phyloP scores from a whole-genome alignment of 495 filamentous ascomycete genomes.

The Aspergillus ellipticus region DNA sequence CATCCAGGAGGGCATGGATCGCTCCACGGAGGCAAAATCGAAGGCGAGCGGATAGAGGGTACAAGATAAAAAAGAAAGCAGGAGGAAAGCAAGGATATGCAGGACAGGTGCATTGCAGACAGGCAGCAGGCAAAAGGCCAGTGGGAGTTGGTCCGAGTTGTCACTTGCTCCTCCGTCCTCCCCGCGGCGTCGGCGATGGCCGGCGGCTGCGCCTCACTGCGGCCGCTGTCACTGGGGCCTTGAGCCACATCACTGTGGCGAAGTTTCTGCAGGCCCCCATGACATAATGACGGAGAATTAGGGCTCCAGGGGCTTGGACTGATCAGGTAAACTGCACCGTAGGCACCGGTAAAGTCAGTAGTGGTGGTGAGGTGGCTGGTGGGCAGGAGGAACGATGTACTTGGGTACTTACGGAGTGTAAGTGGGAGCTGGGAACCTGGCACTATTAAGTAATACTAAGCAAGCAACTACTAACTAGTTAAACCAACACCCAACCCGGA shows the following conservation, averaged over 20 bases:
- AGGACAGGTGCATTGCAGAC: not conserved
- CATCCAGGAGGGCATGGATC: not conserved
- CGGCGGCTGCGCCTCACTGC: slow-evolving; percentile 21
- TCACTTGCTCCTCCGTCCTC: too few species aligned
- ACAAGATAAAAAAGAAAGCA: slow-evolving; percentile 1
- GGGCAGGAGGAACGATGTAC: not conserved
- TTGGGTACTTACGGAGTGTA: not conserved
- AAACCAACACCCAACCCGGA: too few species aligned
- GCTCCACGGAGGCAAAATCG: not conserved
- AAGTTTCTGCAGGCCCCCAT: slow-evolving; percentile 22
- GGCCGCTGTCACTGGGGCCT: slow-evolving; percentile 14
- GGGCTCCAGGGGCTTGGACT: not conserved
- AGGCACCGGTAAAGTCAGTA: not conserved
- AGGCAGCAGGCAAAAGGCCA: not conserved
- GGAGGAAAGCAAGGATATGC: not conserved
- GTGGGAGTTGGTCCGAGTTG: too few species aligned
- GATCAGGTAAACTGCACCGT: not conserved
- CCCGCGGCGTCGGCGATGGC: slow-evolving; percentile 15
- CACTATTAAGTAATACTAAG: not conserved
- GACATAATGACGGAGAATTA: slow-evolving; percentile 9
- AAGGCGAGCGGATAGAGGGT: not conserved
- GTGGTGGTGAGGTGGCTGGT: too few species aligned
- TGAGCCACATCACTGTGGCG: slow-evolving; percentile 22
- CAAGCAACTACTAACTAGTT: not conserved
- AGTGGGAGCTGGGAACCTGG: too few species aligned